Conservation (phyloP, 257 asterid species). For the Forsythia suspensa region DNA sequence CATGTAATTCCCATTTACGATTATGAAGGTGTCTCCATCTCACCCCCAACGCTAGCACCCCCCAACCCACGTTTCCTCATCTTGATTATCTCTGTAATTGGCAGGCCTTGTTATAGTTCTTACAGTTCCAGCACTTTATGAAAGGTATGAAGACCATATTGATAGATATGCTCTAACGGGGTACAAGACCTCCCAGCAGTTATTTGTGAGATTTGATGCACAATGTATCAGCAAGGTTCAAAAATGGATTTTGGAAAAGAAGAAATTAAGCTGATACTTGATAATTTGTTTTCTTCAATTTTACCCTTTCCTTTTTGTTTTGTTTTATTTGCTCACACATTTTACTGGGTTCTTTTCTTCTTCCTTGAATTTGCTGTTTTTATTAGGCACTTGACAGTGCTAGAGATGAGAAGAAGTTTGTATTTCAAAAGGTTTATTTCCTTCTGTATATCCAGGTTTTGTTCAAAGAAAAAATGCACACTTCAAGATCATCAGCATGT, state of each 20-base stretch:
- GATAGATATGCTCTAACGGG: conserved; percentile 35
- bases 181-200: conserved; percentile 38
- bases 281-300: not conserved
- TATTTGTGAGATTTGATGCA: conserved; percentile 46
- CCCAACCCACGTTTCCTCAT: not conserved
- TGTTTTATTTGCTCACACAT: not conserved
- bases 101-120: conserved; percentile 64
- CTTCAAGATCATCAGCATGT: not conserved
- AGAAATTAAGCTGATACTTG: conserved; percentile 56
- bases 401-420: conserved; percentile 15
- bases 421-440: not conserved
- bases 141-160: conserved; percentile 56
- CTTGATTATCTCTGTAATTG: conserved; percentile 10
- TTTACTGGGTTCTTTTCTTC: not conserved
- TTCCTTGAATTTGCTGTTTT: not conserved
- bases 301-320: not conserved
- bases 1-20: not conserved
- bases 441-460: not conserved
- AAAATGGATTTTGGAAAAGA: conserved; percentile 52
- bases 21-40: not conserved
- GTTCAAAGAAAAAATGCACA: not conserved
- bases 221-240: conserved; percentile 40
- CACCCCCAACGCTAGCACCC: too few relatives aligned
- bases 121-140: conserved; percentile 73
- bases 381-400: not conserved